Evolutionary conservation across 2,329 filamentous ascomycete species (phyloP).

Genomic region (Phaeophleospora eucalypticola): DNA sequence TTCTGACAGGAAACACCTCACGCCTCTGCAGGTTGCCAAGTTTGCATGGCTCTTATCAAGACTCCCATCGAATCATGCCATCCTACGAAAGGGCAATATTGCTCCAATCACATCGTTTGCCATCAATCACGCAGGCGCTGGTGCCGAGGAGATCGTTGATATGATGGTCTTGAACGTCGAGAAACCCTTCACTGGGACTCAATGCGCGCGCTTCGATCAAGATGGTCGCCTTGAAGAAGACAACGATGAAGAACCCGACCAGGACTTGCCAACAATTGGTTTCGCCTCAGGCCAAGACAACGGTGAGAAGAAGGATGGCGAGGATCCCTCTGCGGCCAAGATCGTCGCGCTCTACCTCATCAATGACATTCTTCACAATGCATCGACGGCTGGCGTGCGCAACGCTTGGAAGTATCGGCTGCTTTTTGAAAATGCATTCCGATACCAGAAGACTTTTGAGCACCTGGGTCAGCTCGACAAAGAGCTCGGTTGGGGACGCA

Average conservation of each 20-base stretch:
- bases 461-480: constrained; percentile 69
- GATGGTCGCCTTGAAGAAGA: constrained; percentile 36
- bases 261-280: constrained; percentile 35
- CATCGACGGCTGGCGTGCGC: constrained; percentile 68
- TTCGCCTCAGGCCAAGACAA: constrained; percentile 28
- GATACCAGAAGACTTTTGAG: constrained; percentile 66
- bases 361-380: constrained; percentile 75
- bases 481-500: constrained; percentile 70
- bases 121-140: constrained; percentile 77
- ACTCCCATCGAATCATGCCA: constrained; percentile 70
- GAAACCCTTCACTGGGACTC: constrained; percentile 67
- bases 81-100: constrained; percentile 77
- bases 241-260: constrained; percentile 38
- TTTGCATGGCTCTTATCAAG: constrained; percentile 78
- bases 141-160: constrained; percentile 86
- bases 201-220: constrained; percentile 59
- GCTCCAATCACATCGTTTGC: constrained; percentile 84
- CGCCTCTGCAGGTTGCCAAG: constrained; percentile 78
- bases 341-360: constrained; percentile 78
- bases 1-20: constrained; percentile 59
- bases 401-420: constrained; percentile 84
- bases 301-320: constrained; percentile 40
- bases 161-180: constrained; percentile 80
- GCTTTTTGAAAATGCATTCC: constrained; percentile 70
- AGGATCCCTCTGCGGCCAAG: constrained; percentile 68